Evolutionary conservation across 805 yeast genomes (phyloP), one percentile per base, ranked within the genome.

Genomic region (Kluyveromyces nonfermentans): DNA sequence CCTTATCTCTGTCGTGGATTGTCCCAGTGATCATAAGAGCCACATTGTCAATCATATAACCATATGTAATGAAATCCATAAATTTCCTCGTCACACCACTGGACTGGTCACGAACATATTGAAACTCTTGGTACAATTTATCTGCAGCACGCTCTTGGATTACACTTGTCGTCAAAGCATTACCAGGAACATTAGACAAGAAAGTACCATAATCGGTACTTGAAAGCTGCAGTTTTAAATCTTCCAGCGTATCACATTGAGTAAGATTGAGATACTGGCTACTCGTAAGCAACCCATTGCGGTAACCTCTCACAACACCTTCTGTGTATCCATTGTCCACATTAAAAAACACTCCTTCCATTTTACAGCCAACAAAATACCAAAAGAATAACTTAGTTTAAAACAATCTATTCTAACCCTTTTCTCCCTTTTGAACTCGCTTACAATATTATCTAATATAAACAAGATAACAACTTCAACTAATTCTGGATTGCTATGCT

Each of bases 11-110:
- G 59, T 89, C 95, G 62, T 93, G 98, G 48, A 93, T 77, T 0
- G 98, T 88, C 18, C 99, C 99, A 1, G 97, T 89, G 59, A 93
- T 90, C 83, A 93, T 84, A 58, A 93, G 72, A 19, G 93, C 85
- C 33, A 93, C 96, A 64, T 93, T 93, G 68, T 93, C 98, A 59
- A 93, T 94, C 99, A 93, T 93, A 68, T 94, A 93, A 9, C 97
- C 94, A 61, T 89, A 93, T 37, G 94, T 82, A 61, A 94, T 87
- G 63, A 70, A 94, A 63, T 94, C 96, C 79, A 93, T 74, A 60
- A 90, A 88, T 62, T 80, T 77, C 35, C 86, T 71, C 57, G 90
- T 69, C 30, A 82, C 83, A 47, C 87, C 88, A 31, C 82, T 80
- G 4, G 96, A 80, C 63, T 90, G 96, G 37, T 84, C 75, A 50